These are phyloP conservation scores for Pluteus cervinus DNA, from an alignment of 768 basidiomycete species.

Conservation along the genomic window DNA sequence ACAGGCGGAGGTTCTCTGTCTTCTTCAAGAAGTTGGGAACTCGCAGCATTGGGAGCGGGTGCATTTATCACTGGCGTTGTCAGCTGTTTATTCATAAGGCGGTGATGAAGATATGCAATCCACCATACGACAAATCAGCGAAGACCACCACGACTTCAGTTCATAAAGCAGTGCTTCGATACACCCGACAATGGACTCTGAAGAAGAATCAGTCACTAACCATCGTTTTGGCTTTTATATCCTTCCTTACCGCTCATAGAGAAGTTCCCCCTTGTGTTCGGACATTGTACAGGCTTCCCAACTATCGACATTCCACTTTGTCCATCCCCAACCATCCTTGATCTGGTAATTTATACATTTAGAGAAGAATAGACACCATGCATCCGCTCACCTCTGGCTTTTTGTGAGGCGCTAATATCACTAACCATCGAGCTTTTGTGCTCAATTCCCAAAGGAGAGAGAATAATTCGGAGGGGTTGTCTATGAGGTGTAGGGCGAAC, in stretches of 20 bases:
- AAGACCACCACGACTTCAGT: neutral
- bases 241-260: slow-evolving; percentile 38
- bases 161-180: slow-evolving; percentile 34
- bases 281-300: slow-evolving; percentile 39
- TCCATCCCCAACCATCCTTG: slow-evolving; percentile 64
- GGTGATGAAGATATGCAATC: slow-evolving; percentile 13
- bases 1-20: no score
- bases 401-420: slow-evolving; percentile 71
- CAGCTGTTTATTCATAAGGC: slow-evolving; percentile 22
- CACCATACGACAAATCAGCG: slow-evolving; percentile 2
- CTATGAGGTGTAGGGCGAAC: slow-evolving; percentile 68
- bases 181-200: slow-evolving; percentile 52
- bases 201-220: neutral
- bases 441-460: slow-evolving; percentile 60
- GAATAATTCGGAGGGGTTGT: slow-evolving; percentile 55
- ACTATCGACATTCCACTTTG: slow-evolving; percentile 48
- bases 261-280: slow-evolving; percentile 36
- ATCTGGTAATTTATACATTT: slow-evolving; percentile 39
- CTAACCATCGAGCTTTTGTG: slow-evolving; percentile 55
- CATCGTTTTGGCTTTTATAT: neutral
- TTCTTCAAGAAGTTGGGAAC: slow-evolving; percentile 17
- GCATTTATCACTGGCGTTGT: slow-evolving; percentile 31
- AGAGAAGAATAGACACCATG: neutral
- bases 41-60: slow-evolving; percentile 26
- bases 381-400: slow-evolving; percentile 52